Base-by-base conservation (phyloP, 495 filamentous ascomycete species). In the Annulohypoxylon nitens region DNA sequence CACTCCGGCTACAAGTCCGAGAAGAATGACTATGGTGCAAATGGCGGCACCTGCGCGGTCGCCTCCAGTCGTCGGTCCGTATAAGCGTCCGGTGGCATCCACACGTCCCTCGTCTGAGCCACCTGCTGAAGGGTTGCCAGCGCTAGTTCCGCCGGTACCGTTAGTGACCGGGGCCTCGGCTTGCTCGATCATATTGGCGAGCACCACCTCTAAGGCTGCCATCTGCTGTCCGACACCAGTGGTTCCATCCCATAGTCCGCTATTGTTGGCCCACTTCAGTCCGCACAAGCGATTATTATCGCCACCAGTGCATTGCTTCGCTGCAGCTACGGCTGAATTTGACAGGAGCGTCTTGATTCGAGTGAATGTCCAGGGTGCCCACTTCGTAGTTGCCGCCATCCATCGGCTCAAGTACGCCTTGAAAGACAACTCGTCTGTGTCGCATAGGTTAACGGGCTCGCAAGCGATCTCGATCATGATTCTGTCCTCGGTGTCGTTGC, bases 361-460 rank as follows among this genome's bases (percentile, higher is more conserved):
- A 45, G 82, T 70, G 48, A 80, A 83, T 2, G 90, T 92, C 75
- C 86, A 91, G 4, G 90, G 91, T 5, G 88, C 89, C 82, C 94
- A 86, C 66, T 93, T 89, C 0, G 89, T 89, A 4, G 90, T 88
- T 6, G 88, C 85, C 1, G 91, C 89, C 82, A 97, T 88, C 91
- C 93, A 95, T 5, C 90, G 87, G 6, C 90, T 83, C 10, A 93
- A 81, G 65, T 92, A 90, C 25, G 90, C 90, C 74, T 93, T 93
- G 84, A 94, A 93, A 8, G 89, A 89, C 53, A 87, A 85, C 75
- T 92, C 89, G 78, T 93, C 91, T 60, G 86, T 78, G 75, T 93
- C 86, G 79, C 91, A 93, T 4, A 83, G 83, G 57, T 83, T 77
- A 39, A 82, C 80, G 0, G 86, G 79, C 76, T 95, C 93, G 81